Percentiles rank a stretch among this genome's conserved stretches.
These are phyloP conservation scores for Apostasia shenzhenica DNA, from an alignment of 106 monocot genomes.

Conservation along the genomic window DNA sequence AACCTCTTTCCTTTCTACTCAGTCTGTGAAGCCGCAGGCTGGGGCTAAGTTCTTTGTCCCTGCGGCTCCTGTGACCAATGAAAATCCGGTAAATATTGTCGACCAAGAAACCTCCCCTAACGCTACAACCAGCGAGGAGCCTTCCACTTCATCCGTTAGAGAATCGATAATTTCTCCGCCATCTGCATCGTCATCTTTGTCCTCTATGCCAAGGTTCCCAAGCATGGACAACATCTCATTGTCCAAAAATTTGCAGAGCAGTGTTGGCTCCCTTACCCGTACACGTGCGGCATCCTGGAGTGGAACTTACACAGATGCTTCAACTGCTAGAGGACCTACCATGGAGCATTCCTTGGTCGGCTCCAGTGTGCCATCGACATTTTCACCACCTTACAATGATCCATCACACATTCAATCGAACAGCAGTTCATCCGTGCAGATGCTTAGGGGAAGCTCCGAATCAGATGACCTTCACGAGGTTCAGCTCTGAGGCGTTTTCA, in stretches of 20 bases:
- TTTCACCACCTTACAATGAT: slow-evolving; percentile 1
- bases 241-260: slow-evolving; percentile 9
- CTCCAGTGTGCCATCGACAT: not conserved
- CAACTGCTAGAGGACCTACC: not conserved
- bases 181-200: slow-evolving; percentile 12
- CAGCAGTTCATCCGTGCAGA: slow-evolving; percentile 5
- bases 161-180: slow-evolving; percentile 28
- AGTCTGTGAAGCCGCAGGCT: slow-evolving; percentile 49
- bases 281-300: slow-evolving; percentile 20
- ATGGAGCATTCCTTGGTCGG: not conserved
- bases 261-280: slow-evolving; percentile 21
- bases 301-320: slow-evolving; percentile 5
- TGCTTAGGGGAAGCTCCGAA: not conserved
- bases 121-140: slow-evolving; percentile 7
- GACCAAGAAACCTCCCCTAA: slow-evolving; percentile 15
- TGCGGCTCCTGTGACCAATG: slow-evolving; percentile 25
- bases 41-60: slow-evolving; percentile 76
- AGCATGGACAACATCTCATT: slow-evolving; percentile 76
- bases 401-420: slow-evolving; percentile 8
- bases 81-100: slow-evolving; percentile 20
- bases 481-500: slow-evolving; percentile 13
- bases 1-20: slow-evolving; percentile 47
- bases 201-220: slow-evolving; percentile 52
- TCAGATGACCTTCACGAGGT: slow-evolving; percentile 20
- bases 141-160: slow-evolving; percentile 19